Evolutionary conservation across 1,139 yeast genomes (phyloP), one percentile per base, ranked within the genome.

Genomic region (Geotrichum reessii): DNA sequence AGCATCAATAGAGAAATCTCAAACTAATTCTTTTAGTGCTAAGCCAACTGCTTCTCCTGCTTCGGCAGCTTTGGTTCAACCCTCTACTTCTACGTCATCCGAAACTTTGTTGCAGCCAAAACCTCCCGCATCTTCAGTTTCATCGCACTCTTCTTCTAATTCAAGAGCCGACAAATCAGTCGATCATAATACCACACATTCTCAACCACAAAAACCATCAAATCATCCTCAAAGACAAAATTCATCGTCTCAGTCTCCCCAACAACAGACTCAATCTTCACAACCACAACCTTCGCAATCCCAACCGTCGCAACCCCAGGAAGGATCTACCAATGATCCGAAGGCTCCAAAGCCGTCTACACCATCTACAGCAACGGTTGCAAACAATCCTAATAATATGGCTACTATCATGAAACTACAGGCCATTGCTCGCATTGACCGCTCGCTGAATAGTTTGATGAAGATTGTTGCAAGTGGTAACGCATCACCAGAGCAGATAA

Each of bases 401-500:
- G 82, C 86, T 58, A 89, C 91, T 87, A 89, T 92, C 63, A 82
- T 85, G 7, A 88, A 91, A 67, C 78, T 92, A 65, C 91, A 91
- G 65, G 78, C 86, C 1, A 84, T 92, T 71, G 97, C 97, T 0
- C 79, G 87, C 52, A 78, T 80, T 3, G 95, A 91, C 66, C 78
- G 82, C 0, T 79, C 84, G 7, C 73, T 92, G 56, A 86, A 84
- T 64, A 74, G 80, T 1, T 74, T 92, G 57, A 90, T 92, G 97
- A 83, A 85, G 62, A 80, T 79, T 6, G 96, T 92, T 1, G 97
- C 98, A 0, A 81, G 85, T 62, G 96, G 96, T 1, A 78, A 77
- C 33, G 96, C 97, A 0, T 71, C 84, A 0, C 80, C 82, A 1
- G 84, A 80, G 8, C 93, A 90, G 69, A 86, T 92, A 25, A 76